Evolutionary conservation across 352 stramenopile genomes (phyloP).

Genomic region (Globisporangium parvum): DNA sequence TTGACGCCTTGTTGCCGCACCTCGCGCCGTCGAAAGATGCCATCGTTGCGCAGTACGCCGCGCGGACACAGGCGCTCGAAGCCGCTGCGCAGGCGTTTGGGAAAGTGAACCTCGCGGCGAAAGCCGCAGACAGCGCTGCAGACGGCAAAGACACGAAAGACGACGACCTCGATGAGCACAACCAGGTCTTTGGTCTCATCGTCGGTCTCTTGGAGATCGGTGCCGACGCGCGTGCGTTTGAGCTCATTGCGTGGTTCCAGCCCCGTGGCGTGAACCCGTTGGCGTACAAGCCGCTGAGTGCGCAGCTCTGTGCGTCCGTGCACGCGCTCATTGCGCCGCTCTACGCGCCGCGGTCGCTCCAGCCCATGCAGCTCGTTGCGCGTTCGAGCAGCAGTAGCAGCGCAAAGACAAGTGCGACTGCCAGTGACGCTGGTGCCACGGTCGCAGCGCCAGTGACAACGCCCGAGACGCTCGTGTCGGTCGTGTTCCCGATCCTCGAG

Average conservation of each 20-base stretch:
- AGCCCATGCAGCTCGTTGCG: conserved; percentile 36
- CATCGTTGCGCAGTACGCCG: conserved; percentile 37
- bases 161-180: conserved; percentile 26
- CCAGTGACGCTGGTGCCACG: not conserved
- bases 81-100: conserved; percentile 57
- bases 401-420: not conserved
- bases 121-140: conserved; percentile 27
- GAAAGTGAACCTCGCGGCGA: conserved; percentile 64
- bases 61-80: conserved; percentile 42
- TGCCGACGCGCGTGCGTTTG: conserved; percentile 50
- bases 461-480: conserved; percentile 35
- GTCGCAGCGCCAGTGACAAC: conserved; percentile 32
- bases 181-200: conserved; percentile 81
- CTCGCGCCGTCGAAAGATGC: conserved; percentile 60
- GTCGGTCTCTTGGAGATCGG: conserved; percentile 77
- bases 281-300: conserved; percentile 49
- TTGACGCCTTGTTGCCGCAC: conserved; percentile 78
- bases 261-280: conserved; percentile 58
- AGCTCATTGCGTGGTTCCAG: conserved; percentile 80
- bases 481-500: conserved; percentile 53
- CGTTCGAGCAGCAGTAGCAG: not conserved
- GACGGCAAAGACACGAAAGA: conserved; percentile 16
- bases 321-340: conserved; percentile 51
- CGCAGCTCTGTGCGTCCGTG: conserved; percentile 64
- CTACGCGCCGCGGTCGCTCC: conserved; percentile 51